Base-by-base conservation (phyloP, 2,329 filamentous ascomycete genomes). In the Fusarium begoniae region DNA sequence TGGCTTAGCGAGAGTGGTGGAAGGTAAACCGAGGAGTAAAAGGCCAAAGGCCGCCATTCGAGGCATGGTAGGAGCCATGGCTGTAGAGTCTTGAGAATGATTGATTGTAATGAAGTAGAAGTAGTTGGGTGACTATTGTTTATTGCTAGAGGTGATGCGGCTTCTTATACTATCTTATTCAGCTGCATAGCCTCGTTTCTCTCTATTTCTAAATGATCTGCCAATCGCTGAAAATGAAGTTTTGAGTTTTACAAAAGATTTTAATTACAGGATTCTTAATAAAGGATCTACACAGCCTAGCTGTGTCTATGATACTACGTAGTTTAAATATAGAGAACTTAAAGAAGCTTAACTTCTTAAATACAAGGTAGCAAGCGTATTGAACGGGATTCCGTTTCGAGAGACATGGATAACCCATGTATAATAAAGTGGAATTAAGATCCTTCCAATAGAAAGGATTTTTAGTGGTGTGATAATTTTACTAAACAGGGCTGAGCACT, bases 231-330 rank as follows among this genome's bases (percentile, higher is more conserved):
- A 20, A 30, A 48, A 3, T 3, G 10, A 12, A 14, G 20, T n/a
- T 11, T 9, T 4, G 26, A 14, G 20, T n/a, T 11, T 9, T 2
- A 14, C 3, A 6, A 13, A 30, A 20, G 26, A 50, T 5, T 30
- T n/a, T n/a, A 0, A n/a, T 50, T 12, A 30, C 17, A n/a, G 28
- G 14, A 30, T 30, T 17, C 2, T 6, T 5, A 6, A 30, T 2
- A n/a, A 11, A 48, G 26, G 45, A 30, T 48, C 9, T 30, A 6
- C 45, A 48, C 20, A 17, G 45, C 45, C 45, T 12, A 22, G 26
- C 8, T 6, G 0, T 48, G 4, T 28, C 4, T 13, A 20, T 26
- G 0, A 20, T 28, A 4, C 18, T 28, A 4, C 20, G 10, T 4
- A n/a, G 20, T n/a, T 12, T 28, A 17, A 30, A 17, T 8, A 5